Base-by-base conservation (phyloP, 805 yeast genomes). In the Metschnikowia chrysomelidarum region DNA sequence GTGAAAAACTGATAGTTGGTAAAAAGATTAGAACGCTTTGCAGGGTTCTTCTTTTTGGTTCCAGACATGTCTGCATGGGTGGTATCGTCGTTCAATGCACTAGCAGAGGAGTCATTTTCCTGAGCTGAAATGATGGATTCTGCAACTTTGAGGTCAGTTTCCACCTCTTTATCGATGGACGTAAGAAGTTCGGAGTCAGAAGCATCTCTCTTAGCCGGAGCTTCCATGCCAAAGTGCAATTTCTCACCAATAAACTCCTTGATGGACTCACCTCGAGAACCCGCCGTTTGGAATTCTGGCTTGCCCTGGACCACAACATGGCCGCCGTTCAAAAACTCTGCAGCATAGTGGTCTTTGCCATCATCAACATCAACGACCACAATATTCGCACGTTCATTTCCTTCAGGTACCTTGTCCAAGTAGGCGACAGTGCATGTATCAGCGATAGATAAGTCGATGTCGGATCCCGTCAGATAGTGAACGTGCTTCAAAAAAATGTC, bases 1-100 rank as follows among this genome's bases (percentile, higher is more conserved):
- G 87, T 73, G 67, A 87, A 84, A 57, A 78, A 82, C 51, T 74
- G 75, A 59, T 84, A 85, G 41, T 71, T 67, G 39, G 77, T 73
- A 58, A 85, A 82, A 38, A 84, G 60, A 36, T 72, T 71, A 9
- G 67, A 59, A 34, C 29, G 34, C 18, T 19, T 21, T 29, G 33
- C 13, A 18, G 36, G 32, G 30, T 20, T 12, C 26, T 30, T 38
- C 19, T 30, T 31, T 24, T 24, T 24, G 15, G 37, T 19, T n/a
- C 38, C 34, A 7, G 41, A 31, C 6, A 12, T 25, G 3, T 41
- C 40, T 7, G 17, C 30, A 9, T 19, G 27, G 7, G 16, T 10
- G n/a, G 30, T 27, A 24, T 37, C 47, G 16, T 47, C 59, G 24
- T 52, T 43, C 21, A 56, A 44, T 6, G 51, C 39, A 19, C 58